Evolutionary conservation across 805 yeast species (phyloP), one percentile per base, ranked within the genome.

Genomic region (Candida fluviatilis): DNA sequence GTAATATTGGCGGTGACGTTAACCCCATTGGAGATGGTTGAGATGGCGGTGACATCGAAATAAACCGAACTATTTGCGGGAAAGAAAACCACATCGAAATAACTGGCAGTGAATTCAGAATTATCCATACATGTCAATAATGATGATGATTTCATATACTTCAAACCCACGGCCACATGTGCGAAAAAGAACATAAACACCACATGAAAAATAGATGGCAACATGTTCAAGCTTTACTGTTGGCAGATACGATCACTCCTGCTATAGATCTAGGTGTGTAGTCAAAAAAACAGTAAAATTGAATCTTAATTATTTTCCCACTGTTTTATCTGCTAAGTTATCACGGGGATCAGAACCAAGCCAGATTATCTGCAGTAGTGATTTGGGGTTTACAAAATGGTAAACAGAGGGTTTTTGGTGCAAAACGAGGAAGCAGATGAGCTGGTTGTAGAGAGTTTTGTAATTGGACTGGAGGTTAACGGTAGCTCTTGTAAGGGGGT

Each of bases 71-170:
- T 60, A 59, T 84, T 84, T 32, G 61, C 69, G 3, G 95, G 95
- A 53, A 65, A 82, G 58, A 73, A 86, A 31, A 62, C 62, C 36
- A 90, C 95, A 50, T 86, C 84, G 55, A 93, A 90, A 47, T 71
- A 76, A 6, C 89, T 76, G 4, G 97, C 91, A 2, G 95, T 80
- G 51, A 93, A 80, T 56, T 80, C 83, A 5, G 99, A 90, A 58
- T 84, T 69, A 31, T 80, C 82, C 95, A 89, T 90, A 68, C 99
- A 93, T 28, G 98, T 86, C 50, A 91, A 67, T 48, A 93, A 69
- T 6, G 97, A 87, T 14, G 78, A 59, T 0, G 93, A 75, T 45
- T 60, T 66, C 40, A 80, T 57, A 39, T 48, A 51, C 19, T 44
- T 47, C 18, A 30, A 45, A 17, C 58, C 67, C 6, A 40, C 21